Conservation (phyloP, 1,139 yeast species). For the Lodderomyces pseudojiufengensis region DNA sequence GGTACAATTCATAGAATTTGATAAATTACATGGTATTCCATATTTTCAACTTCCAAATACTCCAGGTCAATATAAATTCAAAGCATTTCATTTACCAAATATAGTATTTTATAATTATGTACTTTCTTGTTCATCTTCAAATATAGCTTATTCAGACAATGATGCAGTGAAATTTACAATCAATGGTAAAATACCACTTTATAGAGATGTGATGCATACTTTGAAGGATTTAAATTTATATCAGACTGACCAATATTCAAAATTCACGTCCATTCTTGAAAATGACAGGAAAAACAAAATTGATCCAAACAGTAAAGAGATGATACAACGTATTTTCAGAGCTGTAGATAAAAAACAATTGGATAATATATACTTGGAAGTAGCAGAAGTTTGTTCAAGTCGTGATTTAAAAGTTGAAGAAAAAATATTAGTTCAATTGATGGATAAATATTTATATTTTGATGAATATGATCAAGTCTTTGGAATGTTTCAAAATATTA, state of each 20-base stretch:
- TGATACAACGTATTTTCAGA: conserved; percentile 21
- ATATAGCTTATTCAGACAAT: conserved; percentile 20
- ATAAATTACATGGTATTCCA: neutral
- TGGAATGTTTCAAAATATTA: conserved; percentile 31
- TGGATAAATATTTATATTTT: conserved; percentile 33
- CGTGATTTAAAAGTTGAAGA: conserved; percentile 26
- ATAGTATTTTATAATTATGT: conserved; percentile 36
- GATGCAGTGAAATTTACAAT: conserved; percentile 31
- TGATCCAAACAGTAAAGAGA: conserved; percentile 34
- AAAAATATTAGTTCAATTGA: conserved; percentile 29
- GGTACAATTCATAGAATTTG: conserved; percentile 33
- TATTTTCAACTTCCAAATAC: neutral
- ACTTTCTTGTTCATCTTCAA: conserved; percentile 25
- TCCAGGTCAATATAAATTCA: conserved; percentile 8
- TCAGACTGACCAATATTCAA: conserved; percentile 6
- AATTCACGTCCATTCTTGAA: conserved; percentile 3
- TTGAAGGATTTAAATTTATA: conserved; percentile 13
- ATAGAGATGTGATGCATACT: conserved; percentile 18
- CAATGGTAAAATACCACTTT: conserved; percentile 23
- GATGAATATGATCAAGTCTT: conserved; percentile 31
- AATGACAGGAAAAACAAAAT: conserved; percentile 14
- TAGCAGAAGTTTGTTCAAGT: conserved; percentile 23
- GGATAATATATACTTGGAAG: conserved; percentile 22
- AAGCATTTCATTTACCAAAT: conserved; percentile 19
- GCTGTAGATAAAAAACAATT: conserved; percentile 22